Conservation (phyloP, 192 early-diverging fungal species). For the Chytriomyces hyalinus region DNA sequence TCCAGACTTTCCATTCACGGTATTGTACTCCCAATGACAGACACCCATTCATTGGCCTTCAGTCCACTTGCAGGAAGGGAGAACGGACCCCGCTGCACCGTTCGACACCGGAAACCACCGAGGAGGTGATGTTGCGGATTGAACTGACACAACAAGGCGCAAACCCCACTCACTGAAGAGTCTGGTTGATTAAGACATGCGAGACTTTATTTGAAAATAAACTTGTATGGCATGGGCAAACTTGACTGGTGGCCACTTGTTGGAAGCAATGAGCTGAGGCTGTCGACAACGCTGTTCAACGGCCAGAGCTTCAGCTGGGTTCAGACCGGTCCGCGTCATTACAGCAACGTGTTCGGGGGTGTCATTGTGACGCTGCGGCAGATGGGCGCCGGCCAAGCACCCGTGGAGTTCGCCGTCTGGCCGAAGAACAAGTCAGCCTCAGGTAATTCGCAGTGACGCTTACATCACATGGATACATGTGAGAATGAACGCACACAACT, state of each 20-base stretch:
- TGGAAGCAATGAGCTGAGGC: conserved; percentile 59
- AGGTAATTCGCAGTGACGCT: too few relatives aligned
- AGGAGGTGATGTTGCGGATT: conserved; percentile 1
- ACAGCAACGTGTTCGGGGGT: conserved; percentile 65
- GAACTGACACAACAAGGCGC: background rate
- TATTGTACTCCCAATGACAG: conserved; percentile 74
- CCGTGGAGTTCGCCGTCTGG: background rate
- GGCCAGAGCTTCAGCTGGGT: conserved; percentile 94
- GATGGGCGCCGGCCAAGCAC: conserved; percentile 43
- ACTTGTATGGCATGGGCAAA: too few relatives aligned
- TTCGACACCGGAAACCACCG: background rate
- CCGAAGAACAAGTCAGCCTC: too few relatives aligned
- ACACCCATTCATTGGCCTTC: conserved; percentile 91
- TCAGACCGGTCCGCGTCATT: conserved; percentile 62
- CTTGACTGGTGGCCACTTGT: background rate
- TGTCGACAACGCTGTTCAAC: conserved; percentile 81
- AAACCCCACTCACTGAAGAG: background rate
- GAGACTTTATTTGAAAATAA: too few relatives aligned
- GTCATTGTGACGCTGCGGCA: conserved; percentile 69
- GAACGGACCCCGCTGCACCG: background rate
- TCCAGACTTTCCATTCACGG: conserved; percentile 90
- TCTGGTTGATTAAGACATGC: background rate
- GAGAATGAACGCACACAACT: too few relatives aligned
- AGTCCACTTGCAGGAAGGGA: conserved; percentile 65
- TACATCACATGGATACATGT: too few relatives aligned